Evolutionary conservation across 768 basidiomycete species (phyloP).

Genomic region (Suillus lakei): DNA sequence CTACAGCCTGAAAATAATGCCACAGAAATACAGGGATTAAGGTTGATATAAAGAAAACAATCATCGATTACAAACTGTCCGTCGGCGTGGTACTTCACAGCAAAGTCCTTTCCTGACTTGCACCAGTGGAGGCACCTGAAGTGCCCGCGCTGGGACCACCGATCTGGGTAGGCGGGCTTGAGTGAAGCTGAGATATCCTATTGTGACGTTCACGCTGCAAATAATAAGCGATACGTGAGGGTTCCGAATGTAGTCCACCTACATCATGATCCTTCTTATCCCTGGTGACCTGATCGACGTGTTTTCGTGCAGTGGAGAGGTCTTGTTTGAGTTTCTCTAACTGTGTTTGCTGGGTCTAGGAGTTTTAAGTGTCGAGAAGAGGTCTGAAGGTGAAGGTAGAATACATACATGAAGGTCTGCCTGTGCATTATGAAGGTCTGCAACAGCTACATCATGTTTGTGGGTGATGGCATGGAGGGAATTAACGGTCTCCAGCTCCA

Average conservation of each 20-base stretch:
- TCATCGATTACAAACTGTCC: not conserved
- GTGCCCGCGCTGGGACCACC: slow-evolving; percentile 1
- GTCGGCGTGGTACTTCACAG: not conserved
- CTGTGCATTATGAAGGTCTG: slow-evolving; percentile 46
- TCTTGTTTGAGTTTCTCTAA: slow-evolving; percentile 22
- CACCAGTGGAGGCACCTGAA: slow-evolving; percentile 2
- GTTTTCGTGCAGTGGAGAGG: slow-evolving; percentile 17
- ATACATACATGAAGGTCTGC: slow-evolving; percentile 47
- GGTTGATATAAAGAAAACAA: not conserved
- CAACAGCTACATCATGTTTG: slow-evolving; percentile 52
- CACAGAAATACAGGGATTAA: not conserved
- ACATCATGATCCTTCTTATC: slow-evolving; percentile 29
- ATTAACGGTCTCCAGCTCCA: slow-evolving; percentile 55
- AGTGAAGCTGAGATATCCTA: slow-evolving; percentile 20
- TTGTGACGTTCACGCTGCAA: slow-evolving; percentile 24
- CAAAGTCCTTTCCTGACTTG: not conserved
- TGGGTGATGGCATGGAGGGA: slow-evolving; percentile 57
- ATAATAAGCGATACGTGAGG: not conserved
- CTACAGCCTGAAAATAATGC: not conserved
- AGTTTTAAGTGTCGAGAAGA: not conserved
- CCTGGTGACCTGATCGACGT: slow-evolving; percentile 25
- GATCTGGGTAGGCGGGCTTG: not conserved
- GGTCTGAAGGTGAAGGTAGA: not conserved
- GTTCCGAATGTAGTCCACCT: slow-evolving; percentile 4
- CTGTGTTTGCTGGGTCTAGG: slow-evolving; percentile 32